Conservation (phyloP, 305 asterid species). For the Fraxinus sp. region DNA sequence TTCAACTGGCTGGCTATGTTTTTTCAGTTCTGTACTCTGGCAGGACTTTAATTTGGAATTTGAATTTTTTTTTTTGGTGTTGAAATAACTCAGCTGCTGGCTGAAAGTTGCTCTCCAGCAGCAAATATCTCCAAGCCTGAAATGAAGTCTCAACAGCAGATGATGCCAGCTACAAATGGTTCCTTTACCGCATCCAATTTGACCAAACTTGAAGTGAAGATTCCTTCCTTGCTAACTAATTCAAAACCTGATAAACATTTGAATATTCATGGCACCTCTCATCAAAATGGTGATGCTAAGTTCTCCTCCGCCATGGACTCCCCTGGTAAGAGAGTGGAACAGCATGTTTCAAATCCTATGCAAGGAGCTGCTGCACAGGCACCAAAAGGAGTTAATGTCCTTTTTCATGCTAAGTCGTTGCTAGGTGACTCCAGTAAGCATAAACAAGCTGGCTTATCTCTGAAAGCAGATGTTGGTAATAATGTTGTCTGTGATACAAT, state of each 20-base stretch:
- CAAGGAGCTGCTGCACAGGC: slow-evolving; percentile 34
- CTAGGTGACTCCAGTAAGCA: slow-evolving; percentile 35
- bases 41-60: slow-evolving; percentile 12
- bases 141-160: slow-evolving; percentile 33
- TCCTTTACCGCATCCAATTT: slow-evolving; percentile 28
- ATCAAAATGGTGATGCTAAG: slow-evolving; percentile 33
- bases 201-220: slow-evolving; percentile 39
- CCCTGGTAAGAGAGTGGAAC: slow-evolving; percentile 36
- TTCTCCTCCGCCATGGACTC: slow-evolving; percentile 26
- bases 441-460: slow-evolving; percentile 36
- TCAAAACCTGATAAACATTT: slow-evolving; percentile 35
- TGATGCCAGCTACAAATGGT: slow-evolving; percentile 37
- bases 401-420: slow-evolving; percentile 34
- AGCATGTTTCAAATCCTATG: slow-evolving; percentile 26
- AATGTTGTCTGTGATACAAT: slow-evolving; percentile 22
- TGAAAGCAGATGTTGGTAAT: slow-evolving; percentile 25
- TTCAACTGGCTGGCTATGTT: not conserved
- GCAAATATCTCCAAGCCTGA: slow-evolving; percentile 44
- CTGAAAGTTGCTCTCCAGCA: slow-evolving; percentile 30
- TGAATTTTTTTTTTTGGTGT: not conserved
- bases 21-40: not conserved
- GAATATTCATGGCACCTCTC: slow-evolving; percentile 25
- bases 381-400: slow-evolving; percentile 68
- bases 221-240: slow-evolving; percentile 34
- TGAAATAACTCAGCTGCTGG: slow-evolving; percentile 44